Percentiles rank a stretch among this genome's conserved stretches.
Conservation (phyloP, 345 rosid genomes). For the Eucalyptus microcorys region DNA sequence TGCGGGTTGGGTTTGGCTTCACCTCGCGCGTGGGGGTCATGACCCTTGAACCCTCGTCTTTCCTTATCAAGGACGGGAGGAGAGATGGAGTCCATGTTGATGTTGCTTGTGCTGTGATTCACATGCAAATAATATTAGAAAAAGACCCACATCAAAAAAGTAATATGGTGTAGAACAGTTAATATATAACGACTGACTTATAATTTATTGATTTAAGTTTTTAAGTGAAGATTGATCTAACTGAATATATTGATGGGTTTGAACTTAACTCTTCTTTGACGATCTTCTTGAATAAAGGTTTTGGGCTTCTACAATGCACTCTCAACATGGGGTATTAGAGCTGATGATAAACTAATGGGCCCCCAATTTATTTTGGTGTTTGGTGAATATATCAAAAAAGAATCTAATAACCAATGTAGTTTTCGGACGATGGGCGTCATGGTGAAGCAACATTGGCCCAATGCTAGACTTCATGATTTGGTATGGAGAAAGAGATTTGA, state of each 20-base stretch:
- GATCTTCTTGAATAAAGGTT: not conserved
- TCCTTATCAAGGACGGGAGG: not conserved
- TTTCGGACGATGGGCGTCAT: accelerated
- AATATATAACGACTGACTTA: accelerated
- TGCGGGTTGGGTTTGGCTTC: not conserved
- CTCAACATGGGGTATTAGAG: not conserved
- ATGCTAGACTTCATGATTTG: not conserved
- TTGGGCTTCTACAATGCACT: not conserved
- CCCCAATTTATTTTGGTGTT: not conserved
- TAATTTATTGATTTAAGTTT: not conserved
- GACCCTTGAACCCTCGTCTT: not conserved
- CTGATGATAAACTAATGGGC: not conserved
- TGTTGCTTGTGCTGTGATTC: not conserved
- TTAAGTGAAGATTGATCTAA: too few relatives aligned
- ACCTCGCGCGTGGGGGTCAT: not conserved
- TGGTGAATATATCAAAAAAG: not conserved
- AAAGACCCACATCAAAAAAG: not conserved
- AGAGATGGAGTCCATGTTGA: not conserved
- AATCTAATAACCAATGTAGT: too few relatives aligned
- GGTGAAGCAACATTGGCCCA: not conserved
- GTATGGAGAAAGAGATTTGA: not conserved
- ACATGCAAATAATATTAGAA: too few relatives aligned
- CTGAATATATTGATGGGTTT: too few relatives aligned
- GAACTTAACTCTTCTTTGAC: too few relatives aligned
- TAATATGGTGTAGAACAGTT: accelerated